Evolutionary conservation across 805 yeast species (phyloP).

Genomic region (Zygosaccharomyces gambellarensis): DNA sequence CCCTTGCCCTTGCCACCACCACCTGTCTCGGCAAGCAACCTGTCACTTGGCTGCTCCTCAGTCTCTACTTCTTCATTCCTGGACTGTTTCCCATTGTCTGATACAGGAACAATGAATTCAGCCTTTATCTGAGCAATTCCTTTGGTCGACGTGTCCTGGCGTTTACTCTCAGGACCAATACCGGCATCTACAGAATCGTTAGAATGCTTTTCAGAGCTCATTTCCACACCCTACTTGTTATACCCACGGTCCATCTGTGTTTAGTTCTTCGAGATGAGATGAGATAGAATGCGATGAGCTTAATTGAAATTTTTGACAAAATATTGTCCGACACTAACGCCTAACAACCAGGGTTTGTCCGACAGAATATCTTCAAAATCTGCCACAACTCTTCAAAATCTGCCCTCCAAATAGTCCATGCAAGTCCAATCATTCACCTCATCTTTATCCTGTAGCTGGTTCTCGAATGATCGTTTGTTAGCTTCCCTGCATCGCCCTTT

Average conservation of each 20-base stretch:
- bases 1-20: constrained; percentile 41
- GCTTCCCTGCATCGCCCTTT: too few relatives aligned
- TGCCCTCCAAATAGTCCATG: neutral
- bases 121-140: constrained; percentile 77
- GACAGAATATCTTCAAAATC: neutral
- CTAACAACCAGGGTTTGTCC: neutral
- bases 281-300: constrained; percentile 4
- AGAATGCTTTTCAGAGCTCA: constrained; percentile 26
- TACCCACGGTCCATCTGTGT: neutral
- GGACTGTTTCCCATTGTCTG: constrained; percentile 6
- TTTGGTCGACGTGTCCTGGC: constrained; percentile 33
- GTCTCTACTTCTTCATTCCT: constrained; percentile 38
- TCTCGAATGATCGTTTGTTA: too few relatives aligned
- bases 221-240: constrained; percentile 2
- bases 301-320: constrained; percentile 1
- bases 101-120: constrained; percentile 50
- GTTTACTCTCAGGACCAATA: constrained; percentile 15
- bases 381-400: too few relatives aligned
- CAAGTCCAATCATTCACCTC: neutral
- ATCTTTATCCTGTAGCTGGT: too few relatives aligned
- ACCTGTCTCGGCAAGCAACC: constrained; percentile 40
- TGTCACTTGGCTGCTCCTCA: constrained; percentile 42
- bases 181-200: constrained; percentile 10
- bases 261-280: neutral
- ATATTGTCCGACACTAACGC: neutral